Evolutionary conservation across 2,329 filamentous ascomycete species (phyloP).

Genomic region (Colletotrichum lini): DNA sequence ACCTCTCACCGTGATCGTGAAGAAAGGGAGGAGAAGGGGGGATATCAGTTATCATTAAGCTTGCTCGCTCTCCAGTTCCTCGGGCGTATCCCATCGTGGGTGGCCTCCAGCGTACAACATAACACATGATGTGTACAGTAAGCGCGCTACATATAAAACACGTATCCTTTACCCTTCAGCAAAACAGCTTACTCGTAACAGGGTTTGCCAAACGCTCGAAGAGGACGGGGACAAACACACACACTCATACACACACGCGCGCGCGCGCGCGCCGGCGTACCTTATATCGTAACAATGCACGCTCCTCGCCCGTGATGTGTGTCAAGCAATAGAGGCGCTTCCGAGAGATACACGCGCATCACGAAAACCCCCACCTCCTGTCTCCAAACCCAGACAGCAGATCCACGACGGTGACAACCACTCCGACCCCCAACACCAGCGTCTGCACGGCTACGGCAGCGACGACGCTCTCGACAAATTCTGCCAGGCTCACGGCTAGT

Average conservation of each 20-base stretch:
- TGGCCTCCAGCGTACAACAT: background rate
- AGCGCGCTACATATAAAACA: background rate
- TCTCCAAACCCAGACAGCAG: slow-evolving; percentile 26
- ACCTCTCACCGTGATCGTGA: background rate
- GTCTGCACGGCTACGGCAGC: slow-evolving; percentile 43
- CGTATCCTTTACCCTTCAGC: background rate
- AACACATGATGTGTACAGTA: background rate
- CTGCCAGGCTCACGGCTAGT: slow-evolving; percentile 39
- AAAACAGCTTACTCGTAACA: background rate
- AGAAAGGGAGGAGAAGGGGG: background rate
- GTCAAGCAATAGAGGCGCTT: background rate
- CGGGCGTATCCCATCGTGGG: background rate
- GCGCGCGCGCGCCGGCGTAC: background rate
- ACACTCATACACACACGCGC: too few species aligned
- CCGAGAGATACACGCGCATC: background rate
- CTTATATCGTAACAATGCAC: background rate
- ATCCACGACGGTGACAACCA: slow-evolving; percentile 42
- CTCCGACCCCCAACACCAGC: slow-evolving; percentile 39
- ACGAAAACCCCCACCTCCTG: background rate
- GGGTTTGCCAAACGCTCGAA: background rate
- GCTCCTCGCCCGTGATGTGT: background rate
- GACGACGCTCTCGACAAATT: slow-evolving; percentile 37
- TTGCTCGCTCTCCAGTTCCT: background rate
- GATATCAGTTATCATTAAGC: slow-evolving; percentile 26
- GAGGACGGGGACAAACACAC: background rate